These are phyloP conservation scores for Dimocarpus longan DNA, from an alignment of 345 rosid species.

Conservation along the genomic window DNA sequence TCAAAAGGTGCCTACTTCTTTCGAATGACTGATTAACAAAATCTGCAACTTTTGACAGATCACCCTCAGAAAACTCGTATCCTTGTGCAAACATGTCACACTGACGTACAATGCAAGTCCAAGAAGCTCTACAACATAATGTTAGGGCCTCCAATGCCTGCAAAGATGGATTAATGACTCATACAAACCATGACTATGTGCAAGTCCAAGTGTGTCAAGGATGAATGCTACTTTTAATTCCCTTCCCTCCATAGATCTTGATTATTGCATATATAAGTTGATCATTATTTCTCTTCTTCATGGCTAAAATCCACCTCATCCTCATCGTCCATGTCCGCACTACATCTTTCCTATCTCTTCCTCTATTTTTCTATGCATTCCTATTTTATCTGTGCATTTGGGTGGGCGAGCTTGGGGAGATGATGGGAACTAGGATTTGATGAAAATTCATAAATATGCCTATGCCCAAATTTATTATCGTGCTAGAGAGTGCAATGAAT, in stretches of 20 bases:
- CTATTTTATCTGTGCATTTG: no score
- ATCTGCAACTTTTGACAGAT: no score
- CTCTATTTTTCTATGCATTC: background rate
- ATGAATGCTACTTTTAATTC: background rate
- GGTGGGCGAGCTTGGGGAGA: no score
- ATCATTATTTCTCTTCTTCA: background rate
- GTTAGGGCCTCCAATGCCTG: slow-evolving; percentile 81
- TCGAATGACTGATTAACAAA: slow-evolving; percentile 24
- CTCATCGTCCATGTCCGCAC: background rate
- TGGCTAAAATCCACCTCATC: background rate
- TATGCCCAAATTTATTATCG: background rate
- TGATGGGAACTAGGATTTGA: background rate
- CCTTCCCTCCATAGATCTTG: background rate
- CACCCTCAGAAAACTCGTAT: no score
- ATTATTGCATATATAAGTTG: background rate
- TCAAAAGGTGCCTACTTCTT: slow-evolving; percentile 67
- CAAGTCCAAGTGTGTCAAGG: background rate
- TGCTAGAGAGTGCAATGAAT: background rate
- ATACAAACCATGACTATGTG: background rate
- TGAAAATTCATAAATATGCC: background rate
- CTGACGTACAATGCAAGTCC: slow-evolving; percentile 56
- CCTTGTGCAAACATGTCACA: slow-evolving; percentile 31
- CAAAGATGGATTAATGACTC: slow-evolving; percentile 28
- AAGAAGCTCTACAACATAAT: slow-evolving; percentile 72
- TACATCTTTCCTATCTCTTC: no score